Base-by-base conservation (phyloP, 805 yeast genomes). In the Candida palmyrensis region DNA sequence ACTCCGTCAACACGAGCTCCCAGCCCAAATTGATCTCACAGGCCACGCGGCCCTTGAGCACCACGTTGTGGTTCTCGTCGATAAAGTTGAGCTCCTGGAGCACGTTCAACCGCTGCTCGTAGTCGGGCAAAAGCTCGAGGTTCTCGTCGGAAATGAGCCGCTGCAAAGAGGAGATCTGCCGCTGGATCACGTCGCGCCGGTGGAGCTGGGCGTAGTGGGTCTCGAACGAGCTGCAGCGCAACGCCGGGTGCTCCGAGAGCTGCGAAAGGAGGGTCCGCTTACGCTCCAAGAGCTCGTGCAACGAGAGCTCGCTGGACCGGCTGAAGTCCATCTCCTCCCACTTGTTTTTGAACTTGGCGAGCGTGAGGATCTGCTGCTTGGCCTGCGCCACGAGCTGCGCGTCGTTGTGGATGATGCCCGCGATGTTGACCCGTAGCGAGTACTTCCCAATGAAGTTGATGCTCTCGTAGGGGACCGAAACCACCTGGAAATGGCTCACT, bases 21-120 rank as follows among this genome's bases (percentile, higher is more conserved):
- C 89, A 87, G 0, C 97, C 97, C 17, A 87, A 73, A 53, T 84
- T 85, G 37, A 86, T 72, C 48, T 92, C 98, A 62, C 95, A 92
- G 0, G 94, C 95, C 29, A 86, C 95, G 40, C 97, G 68, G 21
- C 97, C 97, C 60, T 89, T 89, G 44, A 92, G 65, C 49, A 77
- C 78, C 14, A 85, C 92, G 37, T 86, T 89, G 44, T 82, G 72
- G 29, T 76, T 71, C 5, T 66, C 66, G 49, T 90, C 96, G 26
- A 92, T 79, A 52, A 83, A 92, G 10, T 76, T 85, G n/a, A 88
- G 65, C n/a, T 73, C 75, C 47, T 77, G 73, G 37, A 92, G 66
- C 3, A 92, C 96, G 25, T 71, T 72, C 25, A 92, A 62, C 45
- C 98, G 75, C 55, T 86, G 95, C 49, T 87, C 94, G 51, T 92